Conservation (phyloP, 2,329 filamentous ascomycete genomes). For the Macrophomina tecta region DNA sequence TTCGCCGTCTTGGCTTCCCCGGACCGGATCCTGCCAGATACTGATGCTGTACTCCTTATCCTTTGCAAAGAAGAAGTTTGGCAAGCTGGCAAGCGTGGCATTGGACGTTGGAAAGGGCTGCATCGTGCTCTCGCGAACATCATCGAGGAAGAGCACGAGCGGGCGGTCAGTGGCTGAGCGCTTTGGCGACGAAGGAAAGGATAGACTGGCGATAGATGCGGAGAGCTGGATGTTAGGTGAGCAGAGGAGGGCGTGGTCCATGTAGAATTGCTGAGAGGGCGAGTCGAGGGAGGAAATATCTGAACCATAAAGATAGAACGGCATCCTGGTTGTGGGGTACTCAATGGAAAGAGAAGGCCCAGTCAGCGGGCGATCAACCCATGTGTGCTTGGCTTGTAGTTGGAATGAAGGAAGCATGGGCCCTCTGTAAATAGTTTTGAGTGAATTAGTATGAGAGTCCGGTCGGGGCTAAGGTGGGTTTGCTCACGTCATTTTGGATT, state of each 20-base stretch:
- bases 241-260: slow-evolving; percentile 53
- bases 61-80: slow-evolving; percentile 8
- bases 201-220: slow-evolving; percentile 31
- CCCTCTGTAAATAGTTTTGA: not conserved
- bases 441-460: not conserved
- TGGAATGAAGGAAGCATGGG: slow-evolving; percentile 40
- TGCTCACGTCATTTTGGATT: slow-evolving; percentile 3
- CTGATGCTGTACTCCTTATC: not conserved
- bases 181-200: not conserved
- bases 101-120: slow-evolving; percentile 45
- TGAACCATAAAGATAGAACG: slow-evolving; percentile 54
- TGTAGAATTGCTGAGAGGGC: slow-evolving; percentile 41
- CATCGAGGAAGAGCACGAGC: slow-evolving; percentile 41
- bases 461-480: not conserved
- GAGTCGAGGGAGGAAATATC: slow-evolving; percentile 29
- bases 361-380: slow-evolving; percentile 45
- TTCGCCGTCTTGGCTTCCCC: not conserved
- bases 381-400: slow-evolving; percentile 23
- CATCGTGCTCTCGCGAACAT: slow-evolving; percentile 46
- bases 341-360: slow-evolving; percentile 41
- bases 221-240: slow-evolving; percentile 51
- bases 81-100: slow-evolving; percentile 28
- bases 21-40: slow-evolving; percentile 1
- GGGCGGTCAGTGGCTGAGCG: not conserved
- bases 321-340: slow-evolving; percentile 49